Conservation (phyloP, 352 stramenopile genomes). For the Halophytophthora batemanensis region DNA sequence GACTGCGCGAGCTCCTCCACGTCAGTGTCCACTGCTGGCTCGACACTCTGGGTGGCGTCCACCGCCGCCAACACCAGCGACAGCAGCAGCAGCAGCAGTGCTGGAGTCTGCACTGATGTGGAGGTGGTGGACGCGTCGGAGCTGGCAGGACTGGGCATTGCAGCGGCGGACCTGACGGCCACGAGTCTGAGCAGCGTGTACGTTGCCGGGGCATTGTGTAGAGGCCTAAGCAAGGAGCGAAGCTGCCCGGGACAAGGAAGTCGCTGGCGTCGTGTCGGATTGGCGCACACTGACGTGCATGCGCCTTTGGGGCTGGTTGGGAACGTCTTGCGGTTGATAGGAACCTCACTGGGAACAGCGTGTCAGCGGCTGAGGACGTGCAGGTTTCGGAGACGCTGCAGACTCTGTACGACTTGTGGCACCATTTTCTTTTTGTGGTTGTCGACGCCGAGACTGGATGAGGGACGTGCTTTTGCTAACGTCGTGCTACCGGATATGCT, state of each 20-base stretch:
- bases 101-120: conserved; percentile 13
- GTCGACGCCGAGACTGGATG: no score
- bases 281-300: no score
- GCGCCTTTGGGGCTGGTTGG: background rate
- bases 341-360: conserved; percentile 20
- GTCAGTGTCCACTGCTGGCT: conserved; percentile 1
- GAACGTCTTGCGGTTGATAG: conserved; percentile 3
- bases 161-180: conserved; percentile 5
- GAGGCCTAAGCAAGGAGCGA: background rate
- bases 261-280: background rate
- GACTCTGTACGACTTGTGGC: conserved; percentile 10
- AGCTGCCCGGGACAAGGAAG: background rate
- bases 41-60: conserved; percentile 6
- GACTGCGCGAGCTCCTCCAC: conserved; percentile 5
- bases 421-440: background rate
- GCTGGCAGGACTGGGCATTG: conserved; percentile 12
- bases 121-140: conserved; percentile 11
- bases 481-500: background rate
- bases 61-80: background rate
- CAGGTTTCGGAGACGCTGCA: conserved; percentile 17
- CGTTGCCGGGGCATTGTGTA: background rate
- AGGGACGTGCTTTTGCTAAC: conserved; percentile 4
- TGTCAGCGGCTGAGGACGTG: conserved; percentile 10
- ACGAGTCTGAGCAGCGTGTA: conserved; percentile 14
- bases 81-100: conserved; percentile 5